Percentiles rank a stretch among this genome's conserved stretches.
Conservation (phyloP, 163 green algal species). For the Scenedesmus sp. region DNA sequence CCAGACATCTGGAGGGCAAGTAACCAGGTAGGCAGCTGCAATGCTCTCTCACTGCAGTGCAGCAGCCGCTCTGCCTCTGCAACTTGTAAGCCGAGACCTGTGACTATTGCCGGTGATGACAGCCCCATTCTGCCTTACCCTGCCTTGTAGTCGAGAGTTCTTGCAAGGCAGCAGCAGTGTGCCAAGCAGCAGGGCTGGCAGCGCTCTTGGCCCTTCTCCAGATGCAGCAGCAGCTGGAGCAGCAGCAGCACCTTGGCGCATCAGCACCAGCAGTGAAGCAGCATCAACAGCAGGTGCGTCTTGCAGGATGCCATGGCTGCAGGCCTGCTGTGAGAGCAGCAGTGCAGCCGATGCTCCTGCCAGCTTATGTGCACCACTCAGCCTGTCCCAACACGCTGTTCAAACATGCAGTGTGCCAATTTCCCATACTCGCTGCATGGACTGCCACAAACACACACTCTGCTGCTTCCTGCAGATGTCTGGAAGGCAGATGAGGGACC, state of each 20-base stretch:
- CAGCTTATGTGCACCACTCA: neutral
- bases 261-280: neutral
- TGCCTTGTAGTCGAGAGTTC: neutral
- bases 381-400: neutral
- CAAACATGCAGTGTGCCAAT: neutral
- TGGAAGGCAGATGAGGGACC: constrained; percentile 4
- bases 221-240: neutral
- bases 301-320: neutral
- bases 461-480: neutral
- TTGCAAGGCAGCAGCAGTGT: neutral
- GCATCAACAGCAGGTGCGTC: neutral
- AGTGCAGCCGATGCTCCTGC: neutral
- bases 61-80: neutral
- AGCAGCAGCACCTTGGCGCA: neutral
- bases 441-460: neutral
- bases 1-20: constrained; percentile 16
- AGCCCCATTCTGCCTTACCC: neutral
- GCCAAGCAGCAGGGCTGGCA: neutral
- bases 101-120: neutral
- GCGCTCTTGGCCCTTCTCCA: neutral
- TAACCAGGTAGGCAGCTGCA: constrained; percentile 1
- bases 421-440: neutral
- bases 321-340: neutral
- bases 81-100: neutral
- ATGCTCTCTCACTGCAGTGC: neutral